Base-by-base conservation (phyloP, 345 rosid genomes). In the Brassica carinata region DNA sequence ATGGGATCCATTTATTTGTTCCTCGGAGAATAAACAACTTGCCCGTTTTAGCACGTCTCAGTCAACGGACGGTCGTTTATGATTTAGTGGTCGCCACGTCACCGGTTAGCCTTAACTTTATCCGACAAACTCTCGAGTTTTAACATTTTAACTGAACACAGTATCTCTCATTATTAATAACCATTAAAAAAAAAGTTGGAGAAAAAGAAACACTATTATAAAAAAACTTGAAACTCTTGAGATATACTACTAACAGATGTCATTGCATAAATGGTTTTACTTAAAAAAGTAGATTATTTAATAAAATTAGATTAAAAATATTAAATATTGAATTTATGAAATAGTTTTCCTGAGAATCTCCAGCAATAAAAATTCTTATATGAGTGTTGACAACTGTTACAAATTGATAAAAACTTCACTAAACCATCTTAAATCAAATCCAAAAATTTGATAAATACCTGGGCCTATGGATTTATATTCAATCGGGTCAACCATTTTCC, bases 1-100 rank as follows among this genome's bases (percentile, higher is more conserved):
- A 85, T 85, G 75, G 83, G 72, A 85, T 71, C 36, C 58, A 1
- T 43, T 43, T 43, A 43, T 43, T 3, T 43, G 8, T n/a, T 7
- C 62, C 23, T 58, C 30, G 69, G 61, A 19, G 33, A 5, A 66
- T 55, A 38, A 71, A 66, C 77, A 43, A 59, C 62, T 64, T 67
- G 74, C 77, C 81, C 81, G 43, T 76, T 71, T 57, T 10, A 15
- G 29, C 36, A 13, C 57, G 23, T 67, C 45, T 43, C 14, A 80
- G 76, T 80, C 83, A 80, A 75, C 79, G 45, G 62, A 7, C 30
- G 11, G 13, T 61, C 31, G 33, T 53, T 53, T 7, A 53, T 43
- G 14, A 43, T 53, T n/a, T 53, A n/a, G 0, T 53, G 58, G 58
- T 15, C 58, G 58, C 58, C 58, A 53, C 58, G 58, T 53, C 58